These are phyloP conservation scores for Pelargonium australe DNA, from an alignment of 441 rosid species.

Conservation along the genomic window DNA sequence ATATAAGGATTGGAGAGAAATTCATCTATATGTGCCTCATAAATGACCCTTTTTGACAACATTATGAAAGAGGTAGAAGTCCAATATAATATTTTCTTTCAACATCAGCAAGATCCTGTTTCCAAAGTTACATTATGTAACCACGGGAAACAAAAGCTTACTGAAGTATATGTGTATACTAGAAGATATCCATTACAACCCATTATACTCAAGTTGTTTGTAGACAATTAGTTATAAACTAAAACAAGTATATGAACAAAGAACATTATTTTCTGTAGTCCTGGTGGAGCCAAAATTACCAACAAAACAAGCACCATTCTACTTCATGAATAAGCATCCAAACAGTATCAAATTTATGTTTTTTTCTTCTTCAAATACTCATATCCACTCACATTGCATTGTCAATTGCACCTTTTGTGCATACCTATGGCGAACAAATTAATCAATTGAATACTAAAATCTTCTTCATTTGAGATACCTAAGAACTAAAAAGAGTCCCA, in stretches of 20 bases:
- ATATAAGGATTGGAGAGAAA: background rate
- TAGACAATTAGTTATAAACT: background rate
- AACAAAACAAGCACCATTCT: no score
- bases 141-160: no score
- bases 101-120: no score
- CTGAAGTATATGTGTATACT: no score
- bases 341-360: background rate
- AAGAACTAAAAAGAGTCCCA: background rate
- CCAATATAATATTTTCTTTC: no score
- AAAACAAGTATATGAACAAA: background rate
- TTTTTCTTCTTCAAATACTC: background rate
- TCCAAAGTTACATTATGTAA: no score
- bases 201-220: background rate
- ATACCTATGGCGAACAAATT: no score
- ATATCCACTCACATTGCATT: background rate
- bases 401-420: background rate
- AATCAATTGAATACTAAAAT: background rate
- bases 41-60: no score
- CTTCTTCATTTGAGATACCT: background rate
- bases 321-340: background rate
- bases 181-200: background rate
- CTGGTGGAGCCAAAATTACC: background rate
- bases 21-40: background rate
- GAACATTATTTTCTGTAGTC: background rate
- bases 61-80: no score